Base-by-base conservation (phyloP, 2,329 filamentous ascomycete genomes). In the Ophiostoma sp. region DNA sequence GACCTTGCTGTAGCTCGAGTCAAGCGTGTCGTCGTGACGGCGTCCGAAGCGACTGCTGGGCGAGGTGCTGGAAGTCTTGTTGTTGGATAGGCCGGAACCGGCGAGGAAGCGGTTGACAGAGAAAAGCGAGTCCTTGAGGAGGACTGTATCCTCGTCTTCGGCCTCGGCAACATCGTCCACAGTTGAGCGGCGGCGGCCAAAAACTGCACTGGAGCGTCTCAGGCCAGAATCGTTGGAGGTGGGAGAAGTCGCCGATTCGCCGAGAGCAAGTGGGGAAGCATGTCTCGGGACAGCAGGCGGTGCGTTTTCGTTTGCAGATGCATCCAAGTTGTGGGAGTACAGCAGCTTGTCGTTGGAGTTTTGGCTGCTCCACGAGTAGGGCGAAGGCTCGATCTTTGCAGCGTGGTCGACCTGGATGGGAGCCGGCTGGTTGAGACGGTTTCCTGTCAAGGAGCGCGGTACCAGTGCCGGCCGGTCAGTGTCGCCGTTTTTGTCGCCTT, bases 91-190 rank as follows among this genome's bases (percentile, higher is more conserved):
- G n/a, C 44, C 64, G 5, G 64, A 69, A 47, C 71, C 73, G 49
- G 73, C 72, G 65, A 86, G 75, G 63, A 82, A 82, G 40, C 78
- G 80, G 69, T 80, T 83, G 7, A 76, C 76, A 4, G 83, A 81
- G 3, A 79, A 79, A 9, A 84, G 75, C 0, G 84, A 82, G 69
- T 87, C 84, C 62, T 79, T 82, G 2, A 87, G 73, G 2, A 87
- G 75, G 38, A 77, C 82, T 1, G 81, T 80, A 70, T 87, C 84
- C 71, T 87, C 84, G 62, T 85, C 83, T 63, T 85, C 79, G 5
- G 74, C 77, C 6, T 78, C 77, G 41, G 49, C 71, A 16, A 72
- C 71, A 14, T 70, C 65, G 3, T 75, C 74, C 5, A 72, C 16
- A 9, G 72, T 73, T 69, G 76, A 73, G 18, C 73, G 68, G 66